Evolutionary conservation across 345 rosid genomes (phyloP).

Genomic region (Erucastrum elatum): DNA sequence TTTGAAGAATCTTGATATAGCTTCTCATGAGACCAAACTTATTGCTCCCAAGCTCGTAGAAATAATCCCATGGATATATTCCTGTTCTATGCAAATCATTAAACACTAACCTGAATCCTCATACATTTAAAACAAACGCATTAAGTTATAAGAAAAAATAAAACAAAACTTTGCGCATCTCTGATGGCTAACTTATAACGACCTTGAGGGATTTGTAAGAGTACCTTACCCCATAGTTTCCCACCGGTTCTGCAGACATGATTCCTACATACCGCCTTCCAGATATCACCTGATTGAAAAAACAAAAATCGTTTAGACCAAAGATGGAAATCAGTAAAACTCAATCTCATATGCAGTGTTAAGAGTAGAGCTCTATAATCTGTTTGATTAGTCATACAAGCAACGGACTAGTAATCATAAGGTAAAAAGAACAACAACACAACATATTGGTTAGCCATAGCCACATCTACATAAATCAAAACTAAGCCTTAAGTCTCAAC

Average conservation of each 20-base stretch:
- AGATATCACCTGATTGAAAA: slow-evolving; percentile 62
- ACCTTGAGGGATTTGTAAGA: slow-evolving; percentile 5
- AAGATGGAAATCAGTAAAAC: not conserved
- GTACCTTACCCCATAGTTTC: slow-evolving; percentile 99
- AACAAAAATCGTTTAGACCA: slow-evolving; percentile 3
- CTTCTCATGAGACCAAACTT: slow-evolving; percentile 79
- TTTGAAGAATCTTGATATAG: slow-evolving; percentile 73
- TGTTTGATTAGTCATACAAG: not conserved
- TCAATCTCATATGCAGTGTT: not conserved
- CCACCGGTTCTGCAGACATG: slow-evolving; percentile 92
- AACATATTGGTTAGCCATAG: not conserved
- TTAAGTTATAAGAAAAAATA: not conserved
- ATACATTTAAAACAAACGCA: not conserved
- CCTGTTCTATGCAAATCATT: slow-evolving; percentile 98
- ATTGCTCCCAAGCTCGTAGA: slow-evolving; percentile 77
- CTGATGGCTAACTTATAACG: not conserved
- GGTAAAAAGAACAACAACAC: not conserved
- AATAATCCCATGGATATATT: slow-evolving; percentile 90
- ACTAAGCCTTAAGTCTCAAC: not conserved
- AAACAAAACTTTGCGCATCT: not conserved
- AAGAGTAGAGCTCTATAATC: not conserved
- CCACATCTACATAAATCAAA: not conserved
- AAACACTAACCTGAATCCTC: slow-evolving; percentile 64
- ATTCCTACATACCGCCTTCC: slow-evolving; percentile 93
- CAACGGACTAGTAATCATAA: too few species aligned